Evolutionary conservation across 2,329 filamentous ascomycete species (phyloP).

Genomic region (Trichoderma koningiopsis): DNA sequence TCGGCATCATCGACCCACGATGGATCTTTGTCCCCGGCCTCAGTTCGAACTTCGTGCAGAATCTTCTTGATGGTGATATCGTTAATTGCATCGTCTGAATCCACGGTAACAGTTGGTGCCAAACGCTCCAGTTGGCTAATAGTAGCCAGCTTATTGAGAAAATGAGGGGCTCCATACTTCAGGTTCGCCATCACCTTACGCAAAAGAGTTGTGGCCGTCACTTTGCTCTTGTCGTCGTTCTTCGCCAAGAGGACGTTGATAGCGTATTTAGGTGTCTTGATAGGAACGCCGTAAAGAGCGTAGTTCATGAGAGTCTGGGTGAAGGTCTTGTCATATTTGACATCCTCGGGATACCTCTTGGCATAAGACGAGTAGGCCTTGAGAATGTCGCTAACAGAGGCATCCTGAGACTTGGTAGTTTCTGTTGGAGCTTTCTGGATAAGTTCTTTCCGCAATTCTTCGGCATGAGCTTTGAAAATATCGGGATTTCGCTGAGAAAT

Average conservation of each 20-base stretch:
- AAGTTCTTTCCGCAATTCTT: constrained; percentile 85
- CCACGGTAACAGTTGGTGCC: constrained; percentile 70
- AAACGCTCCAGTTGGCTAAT: constrained; percentile 76
- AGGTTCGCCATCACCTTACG: constrained; percentile 74
- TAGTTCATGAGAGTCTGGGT: constrained; percentile 79
- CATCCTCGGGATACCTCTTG: constrained; percentile 78
- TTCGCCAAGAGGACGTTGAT: constrained; percentile 85
- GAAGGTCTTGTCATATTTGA: constrained; percentile 80
- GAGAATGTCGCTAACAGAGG: constrained; percentile 80
- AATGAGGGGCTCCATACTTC: constrained; percentile 71
- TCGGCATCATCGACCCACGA: constrained; percentile 69
- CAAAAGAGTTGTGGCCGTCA: constrained; percentile 82
- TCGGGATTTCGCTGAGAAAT: constrained; percentile 89
- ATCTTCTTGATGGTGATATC: constrained; percentile 76
- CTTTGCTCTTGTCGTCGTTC: constrained; percentile 70
- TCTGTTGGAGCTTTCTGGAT: constrained; percentile 76
- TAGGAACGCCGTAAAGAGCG: constrained; percentile 77
- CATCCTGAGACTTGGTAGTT: constrained; percentile 66
- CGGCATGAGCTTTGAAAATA: constrained; percentile 89
- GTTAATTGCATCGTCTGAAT: constrained; percentile 74
- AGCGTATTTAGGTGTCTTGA: constrained; percentile 88
- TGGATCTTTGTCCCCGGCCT: constrained; percentile 58
- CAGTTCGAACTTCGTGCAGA: constrained; percentile 67
- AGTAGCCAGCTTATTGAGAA: constrained; percentile 72
- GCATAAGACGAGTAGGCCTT: constrained; percentile 94